These are phyloP conservation scores for Fraxinus platypoda DNA, from an alignment of 305 asterid species.

Conservation along the genomic window DNA sequence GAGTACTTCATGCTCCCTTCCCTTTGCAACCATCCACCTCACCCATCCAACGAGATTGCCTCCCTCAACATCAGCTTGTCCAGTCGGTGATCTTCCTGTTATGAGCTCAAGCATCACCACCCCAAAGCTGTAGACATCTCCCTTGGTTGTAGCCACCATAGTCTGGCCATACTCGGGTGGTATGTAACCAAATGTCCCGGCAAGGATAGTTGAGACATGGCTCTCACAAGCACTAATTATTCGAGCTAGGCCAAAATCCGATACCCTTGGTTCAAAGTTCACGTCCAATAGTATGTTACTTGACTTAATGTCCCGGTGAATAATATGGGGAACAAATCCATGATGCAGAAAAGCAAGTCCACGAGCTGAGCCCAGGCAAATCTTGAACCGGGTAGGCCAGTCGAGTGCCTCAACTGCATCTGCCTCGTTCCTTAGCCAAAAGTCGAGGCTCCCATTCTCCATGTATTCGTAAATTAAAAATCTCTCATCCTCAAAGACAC, in stretches of 20 bases:
- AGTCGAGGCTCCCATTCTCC: conserved; percentile 89
- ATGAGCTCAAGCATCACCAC: conserved; percentile 87
- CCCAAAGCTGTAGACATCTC: conserved; percentile 85
- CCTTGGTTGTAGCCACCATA: conserved; percentile 77
- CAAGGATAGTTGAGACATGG: conserved; percentile 70
- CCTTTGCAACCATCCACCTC: conserved; percentile 54
- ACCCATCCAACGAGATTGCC: conserved; percentile 97
- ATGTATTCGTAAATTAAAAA: conserved; percentile 71
- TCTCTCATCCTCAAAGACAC: conserved; percentile 62
- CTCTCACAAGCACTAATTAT: conserved; percentile 83
- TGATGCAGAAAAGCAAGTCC: conserved; percentile 82
- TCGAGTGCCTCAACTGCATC: conserved; percentile 37
- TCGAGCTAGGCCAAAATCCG: conserved; percentile 82
- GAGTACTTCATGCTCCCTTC: conserved; percentile 42
- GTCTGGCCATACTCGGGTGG: conserved; percentile 89
- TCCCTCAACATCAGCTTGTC: conserved; percentile 77
- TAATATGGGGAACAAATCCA: conserved; percentile 70
- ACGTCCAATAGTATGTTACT: conserved; percentile 53
- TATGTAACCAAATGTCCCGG: conserved; percentile 81
- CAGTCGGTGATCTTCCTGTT: conserved; percentile 69
- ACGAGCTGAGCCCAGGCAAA: conserved; percentile 58
- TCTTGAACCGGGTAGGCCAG: conserved; percentile 59
- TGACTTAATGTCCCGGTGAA: conserved; percentile 60
- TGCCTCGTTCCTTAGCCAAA: conserved; percentile 54
- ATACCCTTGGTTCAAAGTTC: conserved; percentile 49